Base-by-base conservation (phyloP, 192 early-diverging fungal species). In the Rhizophagus sp. region DNA sequence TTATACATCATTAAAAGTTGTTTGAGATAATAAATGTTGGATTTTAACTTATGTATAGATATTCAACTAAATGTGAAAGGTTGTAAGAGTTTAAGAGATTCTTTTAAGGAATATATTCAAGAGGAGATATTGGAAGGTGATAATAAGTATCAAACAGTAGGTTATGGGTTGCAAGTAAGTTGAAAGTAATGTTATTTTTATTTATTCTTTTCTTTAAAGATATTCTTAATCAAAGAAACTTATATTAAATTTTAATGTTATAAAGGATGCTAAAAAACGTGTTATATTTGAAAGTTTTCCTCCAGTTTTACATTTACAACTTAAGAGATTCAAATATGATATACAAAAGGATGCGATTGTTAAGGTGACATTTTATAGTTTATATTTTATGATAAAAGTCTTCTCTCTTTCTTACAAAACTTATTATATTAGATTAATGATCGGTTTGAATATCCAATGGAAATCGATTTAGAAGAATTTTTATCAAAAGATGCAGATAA, bases 291-390 rank as follows among this genome's bases (percentile, higher is more conserved):
- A 93, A 81, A 86, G 86, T 25, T 94, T 98, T 76, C 98, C 98
- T 62, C 96, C 95, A 10, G 96, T 99, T n/a, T 84, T 99, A 57
- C 97, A 99, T 82, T 84, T 99, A 69, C 98, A 99, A 82, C 86
- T 99, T 80, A 98, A 98, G 86, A 90, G 98, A n/a, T 99, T 98
- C 81, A 97, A 99, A 84, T 99, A 98, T 84, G 97, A 99, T 81
- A 92, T 97, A 79, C 88, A 92, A 85, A 86, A 90, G 52, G 97
- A 96, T 82, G 87, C 86, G 5, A 95, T 96, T 92, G 93, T 98
- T 79, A 99, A 98, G 84, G 91, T 93, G 83, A 47, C 11, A 47
- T 47, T 12, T 1, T 19, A 24, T 11, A 72, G 73, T 52, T 50
- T 73, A 2, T 19, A 68, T 17, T 47, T 34, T 25, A 62, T 76